phyloP scores from a whole-genome alignment of 2,329 filamentous ascomycete species.

The Trichoderma pleuroti region DNA sequence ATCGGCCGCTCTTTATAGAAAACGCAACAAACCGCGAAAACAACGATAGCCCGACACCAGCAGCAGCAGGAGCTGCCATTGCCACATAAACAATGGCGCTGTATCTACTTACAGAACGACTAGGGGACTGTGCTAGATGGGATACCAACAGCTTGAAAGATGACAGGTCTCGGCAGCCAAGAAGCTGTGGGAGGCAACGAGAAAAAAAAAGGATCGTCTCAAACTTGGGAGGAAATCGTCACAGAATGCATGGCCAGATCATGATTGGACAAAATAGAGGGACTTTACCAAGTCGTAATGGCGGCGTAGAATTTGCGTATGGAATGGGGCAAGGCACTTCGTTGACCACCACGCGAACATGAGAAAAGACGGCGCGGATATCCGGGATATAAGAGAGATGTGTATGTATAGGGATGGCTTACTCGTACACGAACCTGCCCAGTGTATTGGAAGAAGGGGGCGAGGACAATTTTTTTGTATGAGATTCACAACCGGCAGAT shows the following conservation, averaged over 20 bases:
- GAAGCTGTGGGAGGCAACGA: background rate
- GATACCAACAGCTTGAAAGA: background rate
- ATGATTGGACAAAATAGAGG: conserved; percentile 7
- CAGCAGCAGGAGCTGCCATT: conserved; percentile 29
- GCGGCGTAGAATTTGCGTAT: conserved; percentile 11
- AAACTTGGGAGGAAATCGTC: background rate
- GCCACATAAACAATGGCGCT: conserved; percentile 26
- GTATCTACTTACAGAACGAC: background rate
- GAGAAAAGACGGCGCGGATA: conserved; percentile 5
- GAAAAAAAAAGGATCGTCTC: background rate
- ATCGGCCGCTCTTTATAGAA: conserved; percentile 51
- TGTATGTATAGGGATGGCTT: background rate
- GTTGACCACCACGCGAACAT: conserved; percentile 1
- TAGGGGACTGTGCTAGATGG: background rate
- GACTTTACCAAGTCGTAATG: background rate
- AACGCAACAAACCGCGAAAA: conserved; percentile 28
- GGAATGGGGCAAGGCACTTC: conserved; percentile 16
- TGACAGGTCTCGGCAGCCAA: background rate
- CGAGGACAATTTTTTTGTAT: background rate
- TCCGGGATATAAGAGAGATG: background rate
- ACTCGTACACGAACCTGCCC: background rate
- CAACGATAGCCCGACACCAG: conserved; percentile 22
- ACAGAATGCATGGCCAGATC: background rate
- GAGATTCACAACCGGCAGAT: background rate
- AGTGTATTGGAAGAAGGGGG: background rate